Evolutionary conservation across 257 asterid species (phyloP), one percentile per base, ranked within the genome.

Genomic region (Primulina tabacum): DNA sequence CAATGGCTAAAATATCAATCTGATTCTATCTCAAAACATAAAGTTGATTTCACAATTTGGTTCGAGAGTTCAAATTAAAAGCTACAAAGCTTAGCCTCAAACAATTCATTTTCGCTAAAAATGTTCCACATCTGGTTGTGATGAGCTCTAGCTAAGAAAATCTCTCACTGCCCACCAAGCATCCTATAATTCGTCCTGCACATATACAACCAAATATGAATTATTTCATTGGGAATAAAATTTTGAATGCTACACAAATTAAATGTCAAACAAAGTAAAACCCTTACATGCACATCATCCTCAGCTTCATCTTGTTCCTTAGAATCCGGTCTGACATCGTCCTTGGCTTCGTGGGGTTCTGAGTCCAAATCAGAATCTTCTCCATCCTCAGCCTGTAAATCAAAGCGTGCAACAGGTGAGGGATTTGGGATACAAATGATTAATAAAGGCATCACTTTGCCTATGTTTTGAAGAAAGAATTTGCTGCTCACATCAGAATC

Each of bases 151-250:
- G 68, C 73, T 26, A 55, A 59, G 65, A 40, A 8, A 34, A 55
- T 58, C 72, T 56, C 82, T 75, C 69, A 50, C 62, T 70, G 71
- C 56, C 60, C 43, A 65, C 65, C 58, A 24, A 35, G 10, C 66
- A 73, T 70, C 84, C 83, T 77, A 89, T 47, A 89, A 86, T 72
- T 92, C 97, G 70, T 92, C 97, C 96, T 91, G 95, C 81, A 78
- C 24, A 67, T 71, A 37, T 26, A 2, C 0, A 40, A 10, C 16
- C 52, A 43, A 14, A 14, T 11, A 14, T 43, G 55, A 43, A 43
- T 4, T 43, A 43, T 43, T 1, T 43, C 43, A 7, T 37, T 7
- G 3, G 43, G 9, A 37, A 40, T 40, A 16, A 4, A 4, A 14
- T 2, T 43, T 6, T 43, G n/a, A 14, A 43, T 12, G n/a, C n/a